Conservation (phyloP, 352 stramenopile genomes). For the Phytopythium boreale region DNA sequence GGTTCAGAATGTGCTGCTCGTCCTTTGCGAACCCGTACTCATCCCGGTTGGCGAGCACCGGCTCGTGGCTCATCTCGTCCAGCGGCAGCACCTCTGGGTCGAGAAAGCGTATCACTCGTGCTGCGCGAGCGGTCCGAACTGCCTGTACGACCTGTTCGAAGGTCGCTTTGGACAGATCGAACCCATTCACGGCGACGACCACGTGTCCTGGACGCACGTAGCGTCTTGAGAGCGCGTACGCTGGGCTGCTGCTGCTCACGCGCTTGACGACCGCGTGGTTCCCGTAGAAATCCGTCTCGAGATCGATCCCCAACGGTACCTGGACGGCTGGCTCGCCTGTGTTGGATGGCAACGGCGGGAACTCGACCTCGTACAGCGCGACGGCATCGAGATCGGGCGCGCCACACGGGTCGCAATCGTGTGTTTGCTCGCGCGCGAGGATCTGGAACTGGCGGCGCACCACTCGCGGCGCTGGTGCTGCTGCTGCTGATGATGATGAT, state of each 20-base stretch:
- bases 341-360: conserved; percentile 13
- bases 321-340: background rate
- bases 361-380: conserved; percentile 53
- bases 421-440: conserved; percentile 28
- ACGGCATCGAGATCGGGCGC: conserved; percentile 31
- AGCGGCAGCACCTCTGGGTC: conserved; percentile 38
- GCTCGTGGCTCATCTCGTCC: conserved; percentile 23
- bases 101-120: conserved; percentile 45
- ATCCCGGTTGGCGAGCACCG: conserved; percentile 42
- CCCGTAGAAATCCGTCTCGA: conserved; percentile 60
- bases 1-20: conserved; percentile 50
- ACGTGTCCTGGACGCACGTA: conserved; percentile 35
- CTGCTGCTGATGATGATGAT: background rate
- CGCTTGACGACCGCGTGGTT: conserved; percentile 42
- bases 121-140: conserved; percentile 18
- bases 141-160: conserved; percentile 34
- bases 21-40: conserved; percentile 63
- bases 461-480: conserved; percentile 19
- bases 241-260: conserved; percentile 28
- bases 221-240: conserved; percentile 22
- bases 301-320: conserved; percentile 40
- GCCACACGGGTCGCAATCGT: conserved; percentile 22
- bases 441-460: conserved; percentile 43
- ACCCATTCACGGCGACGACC: conserved; percentile 46
- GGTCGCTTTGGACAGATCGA: conserved; percentile 25